Conservation (phyloP, 192 early-diverging fungal genomes). For the Coemansia sp. region DNA sequence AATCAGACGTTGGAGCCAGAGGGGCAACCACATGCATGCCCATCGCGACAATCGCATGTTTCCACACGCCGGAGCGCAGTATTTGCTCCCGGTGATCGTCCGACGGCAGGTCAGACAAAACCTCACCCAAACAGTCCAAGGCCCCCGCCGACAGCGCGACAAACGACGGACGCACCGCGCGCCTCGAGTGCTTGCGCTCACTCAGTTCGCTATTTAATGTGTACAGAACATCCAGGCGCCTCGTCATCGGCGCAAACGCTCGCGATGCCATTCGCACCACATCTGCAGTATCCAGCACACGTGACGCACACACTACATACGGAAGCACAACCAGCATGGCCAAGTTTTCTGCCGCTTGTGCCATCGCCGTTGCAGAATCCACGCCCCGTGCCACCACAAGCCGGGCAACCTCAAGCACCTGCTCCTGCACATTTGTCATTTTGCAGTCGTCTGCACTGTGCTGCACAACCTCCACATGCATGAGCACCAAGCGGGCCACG, state of each 20-base stretch:
- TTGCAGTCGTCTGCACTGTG: conserved; percentile 56
- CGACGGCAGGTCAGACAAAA: conserved; percentile 8
- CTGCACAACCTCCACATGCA: conserved; percentile 28
- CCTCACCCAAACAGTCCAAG: conserved; percentile 11
- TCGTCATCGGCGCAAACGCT: conserved; percentile 14
- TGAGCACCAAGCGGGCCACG: conserved; percentile 13
- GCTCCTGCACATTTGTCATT: conserved; percentile 66
- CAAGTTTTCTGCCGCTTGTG: conserved; percentile 26
- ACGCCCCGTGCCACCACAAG: background rate
- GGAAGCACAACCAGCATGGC: conserved; percentile 32
- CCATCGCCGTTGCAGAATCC: conserved; percentile 10
- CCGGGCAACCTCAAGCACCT: conserved; percentile 62
- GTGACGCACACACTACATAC: conserved; percentile 2
- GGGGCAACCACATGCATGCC: conserved; percentile 34
- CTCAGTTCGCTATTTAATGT: background rate
- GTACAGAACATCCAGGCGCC: background rate
- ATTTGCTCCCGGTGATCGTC: conserved; percentile 3
- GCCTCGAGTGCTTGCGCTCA: conserved; percentile 7
- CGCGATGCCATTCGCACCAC: background rate
- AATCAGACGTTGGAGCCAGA: conserved; percentile 2
- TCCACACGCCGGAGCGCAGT: conserved; percentile 33
- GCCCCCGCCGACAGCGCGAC: conserved; percentile 28
- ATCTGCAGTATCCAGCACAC: background rate
- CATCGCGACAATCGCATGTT: conserved; percentile 35
- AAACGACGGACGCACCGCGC: conserved; percentile 15